These are phyloP conservation scores for Fusarium bulbicola DNA, from an alignment of 2,329 filamentous ascomycete species.

Conservation along the genomic window DNA sequence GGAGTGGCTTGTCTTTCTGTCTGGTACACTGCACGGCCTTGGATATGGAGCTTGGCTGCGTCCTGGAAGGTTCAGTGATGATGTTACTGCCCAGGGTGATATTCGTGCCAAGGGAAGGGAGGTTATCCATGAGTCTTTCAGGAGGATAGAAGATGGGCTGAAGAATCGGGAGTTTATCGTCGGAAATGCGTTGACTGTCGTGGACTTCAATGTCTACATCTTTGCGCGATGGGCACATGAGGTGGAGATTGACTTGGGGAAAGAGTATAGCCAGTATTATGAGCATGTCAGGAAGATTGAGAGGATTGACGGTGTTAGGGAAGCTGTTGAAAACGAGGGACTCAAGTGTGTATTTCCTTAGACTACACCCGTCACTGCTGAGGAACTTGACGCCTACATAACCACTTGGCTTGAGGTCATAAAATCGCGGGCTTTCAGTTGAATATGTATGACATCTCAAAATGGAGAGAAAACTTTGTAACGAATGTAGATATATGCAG, in stretches of 20 bases:
- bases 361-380: no score
- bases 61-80: conserved; percentile 43
- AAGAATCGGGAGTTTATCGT: background rate
- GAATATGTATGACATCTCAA: background rate
- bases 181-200: conserved; percentile 18
- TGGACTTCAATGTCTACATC: conserved; percentile 34
- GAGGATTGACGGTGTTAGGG: background rate
- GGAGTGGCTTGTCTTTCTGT: conserved; percentile 48
- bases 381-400: background rate
- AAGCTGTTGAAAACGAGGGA: background rate
- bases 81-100: background rate
- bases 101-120: conserved; percentile 10
- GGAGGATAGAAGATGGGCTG: conserved; percentile 1
- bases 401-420: accelerated
- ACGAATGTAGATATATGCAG: no score
- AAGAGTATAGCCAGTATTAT: conserved; percentile 1
- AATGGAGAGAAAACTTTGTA: accelerated
- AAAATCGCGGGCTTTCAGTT: accelerated
- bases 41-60: conserved; percentile 41
- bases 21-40: conserved; percentile 44
- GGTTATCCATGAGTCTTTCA: background rate
- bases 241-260: conserved; percentile 10
- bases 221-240: conserved; percentile 32
- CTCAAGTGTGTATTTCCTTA: background rate
- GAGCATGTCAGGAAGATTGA: background rate